Conservation (phyloP, 495 filamentous ascomycete species). For the Lichenothelia convexa region DNA sequence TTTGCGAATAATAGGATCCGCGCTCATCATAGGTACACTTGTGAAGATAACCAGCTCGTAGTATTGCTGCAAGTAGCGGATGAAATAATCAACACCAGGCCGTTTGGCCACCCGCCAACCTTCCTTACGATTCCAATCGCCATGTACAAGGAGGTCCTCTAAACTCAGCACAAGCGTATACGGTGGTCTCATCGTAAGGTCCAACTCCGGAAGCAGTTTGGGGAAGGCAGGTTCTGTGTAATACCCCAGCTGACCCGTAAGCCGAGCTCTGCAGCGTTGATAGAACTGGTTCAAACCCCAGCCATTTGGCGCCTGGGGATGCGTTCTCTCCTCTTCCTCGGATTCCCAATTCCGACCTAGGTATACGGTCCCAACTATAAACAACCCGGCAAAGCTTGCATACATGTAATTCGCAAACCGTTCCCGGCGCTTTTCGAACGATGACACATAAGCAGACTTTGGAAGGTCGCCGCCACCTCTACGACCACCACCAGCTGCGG, state of each 20-base stretch:
- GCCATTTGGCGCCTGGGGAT: conserved; percentile 52
- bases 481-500: conserved; percentile 30
- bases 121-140: conserved; percentile 81
- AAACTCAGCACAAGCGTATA: conserved; percentile 84
- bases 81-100: conserved; percentile 90
- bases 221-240: conserved; percentile 93
- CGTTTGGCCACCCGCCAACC: conserved; percentile 93
- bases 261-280: conserved; percentile 55
- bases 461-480: conserved; percentile 37
- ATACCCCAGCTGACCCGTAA: conserved; percentile 58
- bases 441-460: conserved; percentile 77
- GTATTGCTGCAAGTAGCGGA: conserved; percentile 89
- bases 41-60: conserved; percentile 96
- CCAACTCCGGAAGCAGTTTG: conserved; percentile 78
- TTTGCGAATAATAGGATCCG: conserved; percentile 75
- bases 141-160: conserved; percentile 86
- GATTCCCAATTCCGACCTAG: conserved; percentile 74
- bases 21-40: conserved; percentile 58
- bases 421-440: conserved; percentile 60
- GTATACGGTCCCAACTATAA: conserved; percentile 38
- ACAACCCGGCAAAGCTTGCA: conserved; percentile 23
- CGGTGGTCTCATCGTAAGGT: conserved; percentile 63
- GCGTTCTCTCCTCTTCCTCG: conserved; percentile 43
- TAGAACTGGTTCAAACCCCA: conserved; percentile 62
- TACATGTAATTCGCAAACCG: conserved; percentile 52